A percentile compares a stretch with the other conserved stretches of the same genome.
These are phyloP conservation scores for Pseudonitzschia delicatissima DNA, from an alignment of 108 stramenopile species.

Conservation along the genomic window DNA sequence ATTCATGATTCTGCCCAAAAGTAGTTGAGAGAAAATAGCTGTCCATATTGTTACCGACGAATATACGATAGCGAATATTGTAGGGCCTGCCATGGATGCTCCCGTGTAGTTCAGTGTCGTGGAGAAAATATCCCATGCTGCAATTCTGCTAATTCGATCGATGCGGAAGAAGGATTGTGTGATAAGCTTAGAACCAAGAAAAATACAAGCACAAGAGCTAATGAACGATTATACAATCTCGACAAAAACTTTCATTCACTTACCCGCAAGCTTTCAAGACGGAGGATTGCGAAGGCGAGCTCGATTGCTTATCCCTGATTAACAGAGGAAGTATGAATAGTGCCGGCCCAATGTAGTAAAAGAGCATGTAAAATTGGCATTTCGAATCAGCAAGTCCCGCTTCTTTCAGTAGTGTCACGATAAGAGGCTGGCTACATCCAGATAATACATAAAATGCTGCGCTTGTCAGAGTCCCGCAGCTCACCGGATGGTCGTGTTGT, in stretches of 20 bases:
- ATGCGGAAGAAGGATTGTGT: too few species aligned
- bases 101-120: conserved; percentile 66
- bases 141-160: conserved; percentile 40
- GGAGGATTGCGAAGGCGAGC: conserved; percentile 21
- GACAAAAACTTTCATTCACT: not conserved
- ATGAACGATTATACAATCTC: too few species aligned
- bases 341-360: conserved; percentile 66
- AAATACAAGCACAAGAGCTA: too few species aligned
- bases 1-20: conserved; percentile 44
- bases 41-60: conserved; percentile 67
- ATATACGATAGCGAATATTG: conserved; percentile 74
- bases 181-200: too few species aligned
- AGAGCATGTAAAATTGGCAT: too few species aligned
- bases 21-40: conserved; percentile 52
- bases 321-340: conserved; percentile 17
- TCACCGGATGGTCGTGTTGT: too few species aligned
- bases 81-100: conserved; percentile 64
- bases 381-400: too few species aligned
- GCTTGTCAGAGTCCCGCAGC: too few species aligned
- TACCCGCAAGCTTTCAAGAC: conserved; percentile 37
- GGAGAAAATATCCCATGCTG: conserved; percentile 54
- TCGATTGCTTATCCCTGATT: not conserved
- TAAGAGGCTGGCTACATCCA: conserved; percentile 65
- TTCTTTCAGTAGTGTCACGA: conserved; percentile 59
- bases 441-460: conserved; percentile 67